Conservation (phyloP, 2,329 filamentous ascomycete species). For the Fusarium sulawesiense region DNA sequence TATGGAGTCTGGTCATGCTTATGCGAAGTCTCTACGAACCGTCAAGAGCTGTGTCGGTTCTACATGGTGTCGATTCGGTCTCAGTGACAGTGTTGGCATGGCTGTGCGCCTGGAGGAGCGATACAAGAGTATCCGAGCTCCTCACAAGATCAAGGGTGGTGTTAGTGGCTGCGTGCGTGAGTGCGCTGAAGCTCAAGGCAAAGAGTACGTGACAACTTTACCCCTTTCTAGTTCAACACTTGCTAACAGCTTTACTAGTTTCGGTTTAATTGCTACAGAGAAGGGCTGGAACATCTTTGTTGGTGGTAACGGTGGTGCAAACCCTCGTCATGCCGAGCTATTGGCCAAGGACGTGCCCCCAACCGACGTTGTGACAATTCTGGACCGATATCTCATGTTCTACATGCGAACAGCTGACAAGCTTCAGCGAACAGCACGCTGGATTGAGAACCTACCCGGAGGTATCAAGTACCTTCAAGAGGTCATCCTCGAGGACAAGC, state of each 20-base stretch:
- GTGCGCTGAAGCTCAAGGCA: conserved; percentile 91
- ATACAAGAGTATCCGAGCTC: conserved; percentile 89
- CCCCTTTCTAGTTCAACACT: background rate
- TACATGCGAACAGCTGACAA: conserved; percentile 94
- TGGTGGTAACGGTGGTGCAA: conserved; percentile 88
- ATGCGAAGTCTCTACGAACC: conserved; percentile 87
- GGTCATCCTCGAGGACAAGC: conserved; percentile 85
- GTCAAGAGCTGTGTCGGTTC: conserved; percentile 94
- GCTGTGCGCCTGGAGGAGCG: conserved; percentile 87
- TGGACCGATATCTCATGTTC: conserved; percentile 92
- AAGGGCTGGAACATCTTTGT: conserved; percentile 96
- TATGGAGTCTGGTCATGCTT: conserved; percentile 91
- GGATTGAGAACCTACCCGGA: conserved; percentile 86
- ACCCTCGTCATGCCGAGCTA: conserved; percentile 83
- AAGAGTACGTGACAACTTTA: conserved; percentile 72
- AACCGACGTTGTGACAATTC: conserved; percentile 82
- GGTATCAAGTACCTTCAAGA: conserved; percentile 85
- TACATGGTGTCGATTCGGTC: conserved; percentile 90
- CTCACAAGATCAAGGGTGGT: conserved; percentile 92
- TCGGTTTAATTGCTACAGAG: conserved; percentile 90
- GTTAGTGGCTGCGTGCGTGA: conserved; percentile 93
- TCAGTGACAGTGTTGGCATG: conserved; percentile 92
- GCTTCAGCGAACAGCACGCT: conserved; percentile 87
- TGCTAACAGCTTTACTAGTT: conserved; percentile 59
- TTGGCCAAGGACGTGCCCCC: conserved; percentile 88